These are phyloP conservation scores for Aspergillus arachidicola DNA, from an alignment of 2,329 filamentous ascomycete genomes.

Conservation along the genomic window DNA sequence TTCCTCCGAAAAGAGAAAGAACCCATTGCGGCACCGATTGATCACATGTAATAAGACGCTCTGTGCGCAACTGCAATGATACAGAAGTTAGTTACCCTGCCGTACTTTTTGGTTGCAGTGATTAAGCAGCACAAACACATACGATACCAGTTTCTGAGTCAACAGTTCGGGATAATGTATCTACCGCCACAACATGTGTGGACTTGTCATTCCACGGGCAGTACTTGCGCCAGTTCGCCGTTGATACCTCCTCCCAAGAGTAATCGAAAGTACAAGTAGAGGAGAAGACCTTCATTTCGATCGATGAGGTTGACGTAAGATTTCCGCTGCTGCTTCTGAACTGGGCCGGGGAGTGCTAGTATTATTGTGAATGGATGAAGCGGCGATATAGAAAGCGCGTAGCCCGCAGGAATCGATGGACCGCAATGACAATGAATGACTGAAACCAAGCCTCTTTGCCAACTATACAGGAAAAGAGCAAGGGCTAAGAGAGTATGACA, in stretches of 20 bases:
- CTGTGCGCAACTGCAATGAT: slow-evolving; percentile 63
- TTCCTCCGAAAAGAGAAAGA: slow-evolving; percentile 73
- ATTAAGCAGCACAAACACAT: slow-evolving; percentile 36
- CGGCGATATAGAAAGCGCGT: background rate
- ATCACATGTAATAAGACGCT: slow-evolving; percentile 61
- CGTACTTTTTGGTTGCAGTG: background rate
- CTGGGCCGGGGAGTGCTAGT: background rate
- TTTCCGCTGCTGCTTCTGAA: background rate
- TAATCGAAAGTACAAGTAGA: slow-evolving; percentile 91
- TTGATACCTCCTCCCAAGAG: slow-evolving; percentile 97
- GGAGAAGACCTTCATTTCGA: slow-evolving; percentile 90
- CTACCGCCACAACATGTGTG: slow-evolving; percentile 94
- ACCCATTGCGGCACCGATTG: slow-evolving; percentile 59
- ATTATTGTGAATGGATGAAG: background rate
- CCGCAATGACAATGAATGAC: background rate
- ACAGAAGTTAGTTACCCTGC: slow-evolving; percentile 15
- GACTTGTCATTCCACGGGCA: slow-evolving; percentile 98
- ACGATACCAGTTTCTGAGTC: slow-evolving; percentile 68
- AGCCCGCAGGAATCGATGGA: background rate
- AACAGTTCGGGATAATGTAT: slow-evolving; percentile 77
- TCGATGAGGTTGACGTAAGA: slow-evolving; percentile 3
- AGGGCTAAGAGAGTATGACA: background rate
- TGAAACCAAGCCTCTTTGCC: background rate
- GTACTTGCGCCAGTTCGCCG: slow-evolving; percentile 98
- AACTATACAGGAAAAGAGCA: background rate